These are phyloP conservation scores for Cubamyces lactineus DNA, from an alignment of 768 basidiomycete species.

Conservation along the genomic window DNA sequence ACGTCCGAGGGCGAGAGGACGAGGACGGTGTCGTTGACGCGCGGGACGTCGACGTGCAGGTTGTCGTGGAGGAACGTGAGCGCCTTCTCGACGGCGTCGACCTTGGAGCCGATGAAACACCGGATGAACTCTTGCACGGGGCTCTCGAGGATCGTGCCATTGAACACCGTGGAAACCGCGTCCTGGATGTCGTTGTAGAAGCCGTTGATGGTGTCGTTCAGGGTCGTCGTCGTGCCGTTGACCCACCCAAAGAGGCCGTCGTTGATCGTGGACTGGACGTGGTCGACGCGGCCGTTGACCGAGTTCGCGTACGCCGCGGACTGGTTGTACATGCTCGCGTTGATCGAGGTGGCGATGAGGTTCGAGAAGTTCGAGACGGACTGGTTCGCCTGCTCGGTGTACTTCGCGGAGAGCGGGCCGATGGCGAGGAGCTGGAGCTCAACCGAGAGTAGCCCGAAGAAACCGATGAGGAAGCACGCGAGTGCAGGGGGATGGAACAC, in stretches of 20 bases:
- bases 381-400: slow-evolving; percentile 60
- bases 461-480: slow-evolving; percentile 90
- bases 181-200: slow-evolving; percentile 89
- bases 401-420: slow-evolving; percentile 70
- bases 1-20: slow-evolving; percentile 74
- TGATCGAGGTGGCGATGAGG: slow-evolving; percentile 75
- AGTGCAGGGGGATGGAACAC: slow-evolving; percentile 90
- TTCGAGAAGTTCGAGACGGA: slow-evolving; percentile 69
- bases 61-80: slow-evolving; percentile 92
- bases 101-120: slow-evolving; percentile 92
- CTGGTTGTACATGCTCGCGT: slow-evolving; percentile 81
- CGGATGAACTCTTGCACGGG: slow-evolving; percentile 86
- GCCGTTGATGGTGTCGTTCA: slow-evolving; percentile 83
- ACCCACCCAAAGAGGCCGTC: slow-evolving; percentile 94
- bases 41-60: slow-evolving; percentile 78
- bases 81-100: slow-evolving; percentile 82
- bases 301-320: slow-evolving; percentile 76
- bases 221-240: slow-evolving; percentile 81
- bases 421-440: slow-evolving; percentile 86
- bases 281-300: slow-evolving; percentile 72
- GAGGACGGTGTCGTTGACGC: slow-evolving; percentile 73
- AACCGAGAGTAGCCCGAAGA: slow-evolving; percentile 85
- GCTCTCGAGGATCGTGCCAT: slow-evolving; percentile 77
- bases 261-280: slow-evolving; percentile 78
- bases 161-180: slow-evolving; percentile 77